Base-by-base conservation (phyloP, 768 basidiomycete genomes). In the Trametes elegans region DNA sequence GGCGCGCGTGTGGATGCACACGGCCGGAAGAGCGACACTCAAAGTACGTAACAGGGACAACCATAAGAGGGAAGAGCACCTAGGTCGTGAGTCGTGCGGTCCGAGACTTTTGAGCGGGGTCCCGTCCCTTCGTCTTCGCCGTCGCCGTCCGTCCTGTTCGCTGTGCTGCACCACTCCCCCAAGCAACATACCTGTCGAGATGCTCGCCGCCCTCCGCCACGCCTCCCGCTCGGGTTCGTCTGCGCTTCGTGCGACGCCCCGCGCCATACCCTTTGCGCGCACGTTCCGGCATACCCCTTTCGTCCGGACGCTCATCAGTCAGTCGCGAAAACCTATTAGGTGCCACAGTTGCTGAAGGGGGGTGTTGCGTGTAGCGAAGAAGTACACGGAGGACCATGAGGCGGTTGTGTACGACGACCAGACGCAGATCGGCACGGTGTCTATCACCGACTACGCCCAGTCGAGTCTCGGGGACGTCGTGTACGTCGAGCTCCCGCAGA, bases 401-500 rank as follows among this genome's bases (percentile, higher is more conserved):
- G 81, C 84, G 50, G 79, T 98, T 54, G 71, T 76, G 29, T 91
- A 83, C 68, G 94, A 99, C 68, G 81, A 88, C 53, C 67, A 73
- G 35, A 88, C 88, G 18, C 83, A 85, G 32, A 62, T 93, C 26
- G 96, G 93, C 32, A 87, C 81, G 7, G 78, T 98, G 39, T 82
- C 83, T 38, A 90, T 99, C 67, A 98, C 97, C 14, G 76, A 96
- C 67, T 89, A 97, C 67, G 97, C 97, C 2, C 93, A 98, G 70
- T 79, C 85, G 44, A 84, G 86, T 29, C 80, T 99, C 3, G 97
- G 97, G 28, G 97, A 99, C 69, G 93, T 98, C 47, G 97, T 98
- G 42, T 99, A 91, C 73, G 94, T 98, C 43, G 97, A 98, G 70
- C 79, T 99, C 43, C 90, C 92, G 1, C 62, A 67, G 9, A 66